Evolutionary conservation across 345 rosid species (phyloP), one percentile per base, ranked within the genome.

Genomic region (Excoecaria agallocha): DNA sequence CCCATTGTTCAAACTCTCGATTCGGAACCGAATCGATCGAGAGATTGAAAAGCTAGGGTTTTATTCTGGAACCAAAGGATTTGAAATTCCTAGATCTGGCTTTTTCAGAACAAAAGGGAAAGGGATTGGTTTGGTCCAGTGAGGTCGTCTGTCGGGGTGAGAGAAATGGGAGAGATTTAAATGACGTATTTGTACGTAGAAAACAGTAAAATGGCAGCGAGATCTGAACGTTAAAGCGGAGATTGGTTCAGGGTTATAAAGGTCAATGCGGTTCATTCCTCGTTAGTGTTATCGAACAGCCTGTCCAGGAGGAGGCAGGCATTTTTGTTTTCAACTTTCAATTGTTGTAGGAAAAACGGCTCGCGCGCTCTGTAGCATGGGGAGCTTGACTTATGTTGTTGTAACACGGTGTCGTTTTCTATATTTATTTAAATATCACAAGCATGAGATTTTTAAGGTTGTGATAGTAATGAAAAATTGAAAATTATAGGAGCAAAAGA

Each of bases 1-100:
- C 98, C 93, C 99, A 95, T 95, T 70, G 82, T 57, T 81, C 59
- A 19, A 19, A 72, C 71, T 75, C 79, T 63, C 76, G 83, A 78
- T 68, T 83, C 69, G 81, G 81, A 74, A 52, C 79, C 64, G 60
- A 70, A 81, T 57, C 65, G 69, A 80, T 38, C 52, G 56, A 69
- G 78, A 69, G 50, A 66, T 65, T 68, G 15, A 50, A 6, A 56
- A 71, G 66, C 71, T 78, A 86, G 83, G 86, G 63, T 46, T 66
- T 68, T 35, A 6, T 65, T 37, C 22, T 22, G 16, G 43, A 6
- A 30, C 3, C 12, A 6, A 46, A 30, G 16, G 8, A 24, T 25
- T 68, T 20, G 48, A 43, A 74, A 24, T 69, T 48, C 19, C 41
- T 20, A 63, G 78, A 76, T 76, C 74, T 69, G 55, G 56, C 30